Conservation (phyloP, 257 asterid species). For the Leonotis leonurus region DNA sequence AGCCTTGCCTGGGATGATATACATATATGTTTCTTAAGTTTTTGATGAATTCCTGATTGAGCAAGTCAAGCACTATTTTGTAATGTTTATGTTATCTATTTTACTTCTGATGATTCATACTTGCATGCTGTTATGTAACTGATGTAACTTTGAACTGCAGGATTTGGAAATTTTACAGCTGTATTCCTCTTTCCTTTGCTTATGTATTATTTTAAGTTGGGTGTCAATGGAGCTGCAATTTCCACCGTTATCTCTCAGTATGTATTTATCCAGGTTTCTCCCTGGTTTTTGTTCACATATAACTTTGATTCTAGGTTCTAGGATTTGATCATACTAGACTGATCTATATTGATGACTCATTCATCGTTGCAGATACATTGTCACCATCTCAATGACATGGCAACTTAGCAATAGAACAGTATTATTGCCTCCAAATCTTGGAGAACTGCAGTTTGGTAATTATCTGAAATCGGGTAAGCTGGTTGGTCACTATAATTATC, state of each 20-base stretch:
- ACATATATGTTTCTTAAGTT: background rate
- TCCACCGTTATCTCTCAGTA: constrained; percentile 90
- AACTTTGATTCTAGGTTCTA: background rate
- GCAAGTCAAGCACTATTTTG: background rate
- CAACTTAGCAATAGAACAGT: constrained; percentile 56
- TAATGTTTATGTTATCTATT: background rate
- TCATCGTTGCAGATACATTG: constrained; percentile 52
- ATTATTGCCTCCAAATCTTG: constrained; percentile 72
- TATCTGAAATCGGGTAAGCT: constrained; percentile 82
- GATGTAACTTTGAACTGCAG: constrained; percentile 39
- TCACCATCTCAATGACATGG: constrained; percentile 69
- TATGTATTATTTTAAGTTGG: constrained; percentile 58
- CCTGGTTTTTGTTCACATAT: constrained; percentile 13
- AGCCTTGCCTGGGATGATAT: background rate
- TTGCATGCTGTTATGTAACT: background rate
- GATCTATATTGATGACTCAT: constrained; percentile 3
- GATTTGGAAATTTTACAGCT: constrained; percentile 73
- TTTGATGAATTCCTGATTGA: background rate
- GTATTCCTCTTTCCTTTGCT: constrained; percentile 70
- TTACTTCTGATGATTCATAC: background rate
- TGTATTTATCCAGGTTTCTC: constrained; percentile 22
- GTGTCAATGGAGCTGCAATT: constrained; percentile 94
- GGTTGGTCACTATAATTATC: background rate
- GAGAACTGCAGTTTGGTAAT: constrained; percentile 69
- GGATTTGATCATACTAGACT: constrained; percentile 5